Conservation (phyloP, 108 stramenopile species). For the Skeletonema menzelii region DNA sequence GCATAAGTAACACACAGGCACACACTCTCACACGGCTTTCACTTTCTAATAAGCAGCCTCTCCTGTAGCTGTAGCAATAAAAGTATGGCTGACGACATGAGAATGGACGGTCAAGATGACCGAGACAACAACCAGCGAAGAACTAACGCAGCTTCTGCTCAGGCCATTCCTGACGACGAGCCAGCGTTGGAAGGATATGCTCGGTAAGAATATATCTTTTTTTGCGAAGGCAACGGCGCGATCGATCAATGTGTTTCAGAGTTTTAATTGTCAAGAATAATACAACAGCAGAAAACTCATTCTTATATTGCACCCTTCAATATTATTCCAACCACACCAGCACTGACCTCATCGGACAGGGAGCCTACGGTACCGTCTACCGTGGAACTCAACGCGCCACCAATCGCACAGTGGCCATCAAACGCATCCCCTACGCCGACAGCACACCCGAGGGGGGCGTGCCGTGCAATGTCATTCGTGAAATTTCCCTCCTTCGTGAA, state of each 20-base stretch:
- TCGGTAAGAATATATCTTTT: constrained; percentile 63
- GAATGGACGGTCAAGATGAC: constrained; percentile 43
- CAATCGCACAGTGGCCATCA: constrained; percentile 85
- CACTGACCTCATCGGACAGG: constrained; percentile 98
- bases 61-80: too few relatives aligned
- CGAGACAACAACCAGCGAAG: constrained; percentile 5
- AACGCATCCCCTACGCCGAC: constrained; percentile 87
- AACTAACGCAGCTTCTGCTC: constrained; percentile 16
- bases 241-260: not conserved
- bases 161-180: constrained; percentile 63
- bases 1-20: too few relatives aligned
- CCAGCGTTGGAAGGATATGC: constrained; percentile 83
- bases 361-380: constrained; percentile 99
- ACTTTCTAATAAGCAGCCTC: not conserved
- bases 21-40: not conserved
- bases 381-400: constrained; percentile 87
- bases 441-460: constrained; percentile 88
- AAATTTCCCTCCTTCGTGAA: constrained; percentile 84
- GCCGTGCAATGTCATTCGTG: constrained; percentile 91
- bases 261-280: not conserved
- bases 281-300: not conserved
- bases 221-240: not conserved
- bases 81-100: constrained; percentile 37
- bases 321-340: constrained; percentile 39
- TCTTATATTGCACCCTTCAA: not conserved